A percentile compares a stretch with the other conserved stretches of the same genome.
phyloP scores from a whole-genome alignment of 2,329 filamentous ascomycete genomes.

The Sporothrix mexicana region DNA sequence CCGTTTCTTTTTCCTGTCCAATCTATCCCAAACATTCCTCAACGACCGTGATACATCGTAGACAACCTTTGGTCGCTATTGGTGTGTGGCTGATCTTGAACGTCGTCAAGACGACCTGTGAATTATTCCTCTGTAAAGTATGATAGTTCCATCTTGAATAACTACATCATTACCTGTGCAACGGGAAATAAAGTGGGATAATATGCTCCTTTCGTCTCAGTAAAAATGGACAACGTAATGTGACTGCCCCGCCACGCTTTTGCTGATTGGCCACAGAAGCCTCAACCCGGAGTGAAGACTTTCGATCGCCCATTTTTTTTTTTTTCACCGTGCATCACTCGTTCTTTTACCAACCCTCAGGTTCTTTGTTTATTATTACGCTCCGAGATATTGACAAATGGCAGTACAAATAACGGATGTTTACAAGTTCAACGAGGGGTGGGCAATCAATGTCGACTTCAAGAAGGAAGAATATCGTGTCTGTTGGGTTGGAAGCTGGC shows the following conservation, averaged over 20 bases:
- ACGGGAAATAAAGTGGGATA: too few relatives aligned
- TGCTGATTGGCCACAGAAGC: slow-evolving; percentile 14
- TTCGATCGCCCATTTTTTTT: background rate
- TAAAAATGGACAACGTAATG: too few relatives aligned
- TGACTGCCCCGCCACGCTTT: slow-evolving; percentile 12
- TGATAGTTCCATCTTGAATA: too few relatives aligned
- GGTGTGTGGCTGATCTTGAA: too few relatives aligned
- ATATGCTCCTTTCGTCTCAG: too few relatives aligned
- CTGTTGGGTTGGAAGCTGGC: slow-evolving; percentile 11
- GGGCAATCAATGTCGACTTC: slow-evolving; percentile 18
- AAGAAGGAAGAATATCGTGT: slow-evolving; percentile 21
- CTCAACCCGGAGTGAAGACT: background rate
- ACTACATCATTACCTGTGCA: too few relatives aligned
- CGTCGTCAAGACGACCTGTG: too few relatives aligned
- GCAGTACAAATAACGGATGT: slow-evolving; percentile 7
- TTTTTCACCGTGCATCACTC: background rate
- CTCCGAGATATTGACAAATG: background rate
- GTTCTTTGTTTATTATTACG: background rate
- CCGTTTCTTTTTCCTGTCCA: too few relatives aligned
- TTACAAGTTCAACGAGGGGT: slow-evolving; percentile 5
- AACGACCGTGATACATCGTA: too few relatives aligned
- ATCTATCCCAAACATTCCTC: too few relatives aligned
- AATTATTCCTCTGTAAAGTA: too few relatives aligned
- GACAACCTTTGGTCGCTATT: too few relatives aligned
- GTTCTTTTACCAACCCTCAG: slow-evolving; percentile 13